phyloP scores from a whole-genome alignment of 2,329 filamentous ascomycete species.

The Penicillium brasilianum region DNA sequence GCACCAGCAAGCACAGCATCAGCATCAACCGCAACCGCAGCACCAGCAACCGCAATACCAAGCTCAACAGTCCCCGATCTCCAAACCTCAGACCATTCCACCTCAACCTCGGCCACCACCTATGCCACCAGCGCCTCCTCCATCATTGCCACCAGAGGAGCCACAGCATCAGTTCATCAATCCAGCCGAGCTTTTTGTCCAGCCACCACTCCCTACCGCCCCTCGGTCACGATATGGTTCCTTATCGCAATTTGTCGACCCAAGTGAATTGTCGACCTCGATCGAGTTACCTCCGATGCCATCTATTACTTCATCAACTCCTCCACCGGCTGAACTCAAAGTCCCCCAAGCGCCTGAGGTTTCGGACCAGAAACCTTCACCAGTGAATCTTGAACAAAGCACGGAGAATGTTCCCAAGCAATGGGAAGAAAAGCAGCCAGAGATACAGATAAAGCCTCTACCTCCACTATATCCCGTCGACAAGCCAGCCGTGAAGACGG shows the following conservation, averaged over 20 bases:
- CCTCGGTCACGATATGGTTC: slow-evolving; percentile 37
- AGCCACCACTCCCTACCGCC: slow-evolving; percentile 37
- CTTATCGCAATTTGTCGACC: slow-evolving; percentile 39
- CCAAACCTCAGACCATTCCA: slow-evolving; percentile 2
- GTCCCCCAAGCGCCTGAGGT: slow-evolving; percentile 5
- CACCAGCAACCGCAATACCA: background rate
- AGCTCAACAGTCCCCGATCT: background rate
- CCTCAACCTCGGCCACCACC: slow-evolving; percentile 12
- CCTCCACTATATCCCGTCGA: slow-evolving; percentile 6
- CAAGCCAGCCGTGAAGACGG: slow-evolving; percentile 1
- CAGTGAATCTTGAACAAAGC: slow-evolving; percentile 10
- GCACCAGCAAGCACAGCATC: background rate
- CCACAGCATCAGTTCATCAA: slow-evolving; percentile 46
- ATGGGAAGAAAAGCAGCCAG: slow-evolving; percentile 5
- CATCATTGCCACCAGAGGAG: slow-evolving; percentile 36
- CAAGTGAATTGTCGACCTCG: slow-evolving; percentile 28
- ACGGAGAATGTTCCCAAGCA: slow-evolving; percentile 2
- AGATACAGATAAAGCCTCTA: slow-evolving; percentile 13
- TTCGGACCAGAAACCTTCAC: slow-evolving; percentile 19
- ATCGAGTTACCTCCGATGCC: slow-evolving; percentile 17
- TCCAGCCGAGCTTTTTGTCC: slow-evolving; percentile 43
- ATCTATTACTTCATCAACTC: slow-evolving; percentile 16
- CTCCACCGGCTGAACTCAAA: slow-evolving; percentile 11
- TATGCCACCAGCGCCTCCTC: slow-evolving; percentile 27
- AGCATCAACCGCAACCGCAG: background rate